These are phyloP conservation scores for Phylloporus rhodoxanthus DNA, from an alignment of 768 basidiomycete genomes.

Conservation along the genomic window DNA sequence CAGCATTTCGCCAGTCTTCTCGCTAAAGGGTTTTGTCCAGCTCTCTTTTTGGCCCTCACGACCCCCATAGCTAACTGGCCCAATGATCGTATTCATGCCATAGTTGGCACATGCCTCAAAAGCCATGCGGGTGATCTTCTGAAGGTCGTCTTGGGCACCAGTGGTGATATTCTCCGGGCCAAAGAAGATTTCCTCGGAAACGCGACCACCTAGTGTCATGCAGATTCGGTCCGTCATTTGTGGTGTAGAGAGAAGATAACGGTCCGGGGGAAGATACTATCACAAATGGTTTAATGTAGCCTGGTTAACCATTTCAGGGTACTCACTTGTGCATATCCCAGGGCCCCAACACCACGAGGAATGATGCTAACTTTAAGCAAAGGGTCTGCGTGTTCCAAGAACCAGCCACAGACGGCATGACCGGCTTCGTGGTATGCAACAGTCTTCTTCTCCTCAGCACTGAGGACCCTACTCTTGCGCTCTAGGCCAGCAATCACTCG, in stretches of 20 bases:
- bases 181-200: constrained; percentile 98
- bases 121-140: constrained; percentile 97
- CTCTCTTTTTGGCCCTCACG: constrained; percentile 74
- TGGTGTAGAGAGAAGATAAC: constrained; percentile 90
- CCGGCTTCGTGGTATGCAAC: constrained; percentile 99
- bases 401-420: constrained; percentile 98
- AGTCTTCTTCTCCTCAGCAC: constrained; percentile 94
- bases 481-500: constrained; percentile 96
- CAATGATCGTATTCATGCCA: constrained; percentile 93
- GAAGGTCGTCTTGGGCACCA: constrained; percentile 95
- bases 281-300: constrained; percentile 7
- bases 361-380: constrained; percentile 98
- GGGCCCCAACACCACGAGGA: constrained; percentile 88
- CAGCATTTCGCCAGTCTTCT: constrained; percentile 92
- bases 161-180: constrained; percentile 88
- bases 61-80: constrained; percentile 96
- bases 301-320: neutral
- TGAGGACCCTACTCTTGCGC: constrained; percentile 89
- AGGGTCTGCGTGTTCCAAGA: constrained; percentile 94
- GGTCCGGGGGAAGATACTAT: constrained; percentile 91
- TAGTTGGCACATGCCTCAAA: constrained; percentile 94
- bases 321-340: constrained; percentile 91
- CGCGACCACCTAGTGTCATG: constrained; percentile 97
- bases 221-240: constrained; percentile 95
- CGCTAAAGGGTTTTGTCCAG: constrained; percentile 97